Conservation (phyloP, 129 eudicot genomes). For the Chrysanthemum makinoi region DNA sequence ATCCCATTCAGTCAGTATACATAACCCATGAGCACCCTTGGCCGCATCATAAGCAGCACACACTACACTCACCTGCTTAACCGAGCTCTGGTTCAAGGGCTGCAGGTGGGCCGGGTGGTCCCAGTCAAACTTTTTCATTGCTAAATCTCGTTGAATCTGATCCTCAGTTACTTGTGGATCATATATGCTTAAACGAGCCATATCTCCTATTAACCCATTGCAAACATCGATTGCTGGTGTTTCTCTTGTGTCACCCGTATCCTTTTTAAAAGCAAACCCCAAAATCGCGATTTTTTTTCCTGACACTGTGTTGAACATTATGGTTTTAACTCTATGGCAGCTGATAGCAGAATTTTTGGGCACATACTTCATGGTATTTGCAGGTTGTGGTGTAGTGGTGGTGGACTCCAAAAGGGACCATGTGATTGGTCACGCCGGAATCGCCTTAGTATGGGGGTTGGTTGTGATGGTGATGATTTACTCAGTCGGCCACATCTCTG, state of each 20-base stretch:
- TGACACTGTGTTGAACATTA: constrained; percentile 67
- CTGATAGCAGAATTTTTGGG: constrained; percentile 72
- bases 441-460: constrained; percentile 82
- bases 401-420: constrained; percentile 49
- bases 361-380: constrained; percentile 78
- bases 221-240: constrained; percentile 79
- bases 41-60: constrained; percentile 63
- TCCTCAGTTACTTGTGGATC: constrained; percentile 80
- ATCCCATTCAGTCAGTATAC: constrained; percentile 66
- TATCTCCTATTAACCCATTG: constrained; percentile 55
- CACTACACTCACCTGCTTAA: constrained; percentile 45
- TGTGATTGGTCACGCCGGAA: constrained; percentile 54
- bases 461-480: constrained; percentile 92
- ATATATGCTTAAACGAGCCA: constrained; percentile 62
- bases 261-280: constrained; percentile 76
- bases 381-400: constrained; percentile 71
- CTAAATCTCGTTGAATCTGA: constrained; percentile 60
- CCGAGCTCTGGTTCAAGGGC: constrained; percentile 44
- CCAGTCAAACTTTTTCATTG: constrained; percentile 66
- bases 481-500: constrained; percentile 89
- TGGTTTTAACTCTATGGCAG: constrained; percentile 31
- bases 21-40: constrained; percentile 56
- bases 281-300: constrained; percentile 65
- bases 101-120: constrained; percentile 77
- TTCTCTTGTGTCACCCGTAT: constrained; percentile 73